Evolutionary conservation across 176 grass and related monocot genomes (phyloP).

Genomic region (Phoenix dactylifera): DNA sequence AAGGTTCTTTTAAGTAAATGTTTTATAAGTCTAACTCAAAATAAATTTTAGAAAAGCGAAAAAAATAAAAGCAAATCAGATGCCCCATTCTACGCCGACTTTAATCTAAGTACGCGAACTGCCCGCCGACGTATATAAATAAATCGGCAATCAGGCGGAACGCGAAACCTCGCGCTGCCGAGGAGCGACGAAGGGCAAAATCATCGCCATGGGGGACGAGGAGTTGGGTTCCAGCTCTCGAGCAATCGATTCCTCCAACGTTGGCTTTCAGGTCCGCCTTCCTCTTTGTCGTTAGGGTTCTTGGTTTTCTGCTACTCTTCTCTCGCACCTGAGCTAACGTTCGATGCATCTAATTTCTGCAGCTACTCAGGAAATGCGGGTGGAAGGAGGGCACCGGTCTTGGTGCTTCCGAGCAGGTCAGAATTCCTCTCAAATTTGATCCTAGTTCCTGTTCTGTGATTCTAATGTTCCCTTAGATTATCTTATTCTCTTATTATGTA

Average conservation of each 20-base stretch:
- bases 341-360: background rate
- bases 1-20: too few relatives aligned
- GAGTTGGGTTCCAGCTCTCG: conserved; percentile 17
- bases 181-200: background rate
- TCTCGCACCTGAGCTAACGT: too few relatives aligned
- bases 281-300: conserved; percentile 15
- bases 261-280: conserved; percentile 63
- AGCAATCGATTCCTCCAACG: conserved; percentile 72
- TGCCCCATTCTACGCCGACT: too few relatives aligned
- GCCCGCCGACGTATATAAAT: too few relatives aligned
- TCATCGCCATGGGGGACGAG: background rate
- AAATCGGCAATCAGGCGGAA: too few relatives aligned
- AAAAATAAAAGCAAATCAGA: too few relatives aligned
- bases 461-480: background rate
- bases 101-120: too few relatives aligned
- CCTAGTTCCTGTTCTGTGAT: background rate
- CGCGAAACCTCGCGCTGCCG: too few relatives aligned
- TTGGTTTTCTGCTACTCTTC: background rate
- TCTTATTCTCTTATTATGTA: too few relatives aligned
- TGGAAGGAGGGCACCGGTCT: conserved; percentile 98
- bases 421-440: background rate
- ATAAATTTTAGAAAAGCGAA: too few relatives aligned
- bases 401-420: conserved; percentile 75
- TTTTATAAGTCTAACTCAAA: too few relatives aligned
- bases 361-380: conserved; percentile 86